These are phyloP conservation scores for Aspergillus latus DNA, from an alignment of 2,329 filamentous ascomycete species.

Conservation along the genomic window DNA sequence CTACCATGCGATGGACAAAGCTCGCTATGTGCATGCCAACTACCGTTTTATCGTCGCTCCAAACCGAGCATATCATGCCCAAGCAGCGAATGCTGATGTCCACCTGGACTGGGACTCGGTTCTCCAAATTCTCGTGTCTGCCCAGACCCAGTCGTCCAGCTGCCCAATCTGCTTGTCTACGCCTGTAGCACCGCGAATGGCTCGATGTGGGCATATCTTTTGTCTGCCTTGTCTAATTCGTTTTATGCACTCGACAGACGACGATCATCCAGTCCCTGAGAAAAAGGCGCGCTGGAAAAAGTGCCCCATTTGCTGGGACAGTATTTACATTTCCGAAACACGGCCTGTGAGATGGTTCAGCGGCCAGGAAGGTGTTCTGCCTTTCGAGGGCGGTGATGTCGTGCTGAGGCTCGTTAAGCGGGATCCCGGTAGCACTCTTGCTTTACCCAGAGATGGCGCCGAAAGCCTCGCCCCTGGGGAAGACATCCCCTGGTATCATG, in stretches of 20 bases:
- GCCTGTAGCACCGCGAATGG: slow-evolving; percentile 93
- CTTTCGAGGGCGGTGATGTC: slow-evolving; percentile 82
- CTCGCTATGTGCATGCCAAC: slow-evolving; percentile 90
- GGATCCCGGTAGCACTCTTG: slow-evolving; percentile 76
- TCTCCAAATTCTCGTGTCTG: slow-evolving; percentile 85
- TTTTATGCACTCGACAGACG: slow-evolving; percentile 86
- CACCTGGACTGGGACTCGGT: slow-evolving; percentile 89
- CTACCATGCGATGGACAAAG: slow-evolving; percentile 87
- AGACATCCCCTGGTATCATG: slow-evolving; percentile 92
- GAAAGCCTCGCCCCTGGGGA: slow-evolving; percentile 68
- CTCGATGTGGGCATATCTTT: slow-evolving; percentile 95
- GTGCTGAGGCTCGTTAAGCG: slow-evolving; percentile 83
- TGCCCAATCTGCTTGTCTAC: slow-evolving; percentile 95
- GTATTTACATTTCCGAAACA: slow-evolving; percentile 86
- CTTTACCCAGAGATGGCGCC: slow-evolving; percentile 78
- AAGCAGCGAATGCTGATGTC: slow-evolving; percentile 82
- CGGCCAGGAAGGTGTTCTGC: slow-evolving; percentile 79
- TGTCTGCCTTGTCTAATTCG: slow-evolving; percentile 90
- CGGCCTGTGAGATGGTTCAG: slow-evolving; percentile 87
- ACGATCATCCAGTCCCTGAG: slow-evolving; percentile 63
- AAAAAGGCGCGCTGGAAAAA: slow-evolving; percentile 84
- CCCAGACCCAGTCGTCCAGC: slow-evolving; percentile 80
- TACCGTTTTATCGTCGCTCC: slow-evolving; percentile 95
- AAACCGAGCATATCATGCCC: slow-evolving; percentile 71
- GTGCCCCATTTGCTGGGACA: slow-evolving; percentile 93